These are phyloP conservation scores for Cyclotella baltica DNA, from an alignment of 108 stramenopile genomes.

Conservation along the genomic window DNA sequence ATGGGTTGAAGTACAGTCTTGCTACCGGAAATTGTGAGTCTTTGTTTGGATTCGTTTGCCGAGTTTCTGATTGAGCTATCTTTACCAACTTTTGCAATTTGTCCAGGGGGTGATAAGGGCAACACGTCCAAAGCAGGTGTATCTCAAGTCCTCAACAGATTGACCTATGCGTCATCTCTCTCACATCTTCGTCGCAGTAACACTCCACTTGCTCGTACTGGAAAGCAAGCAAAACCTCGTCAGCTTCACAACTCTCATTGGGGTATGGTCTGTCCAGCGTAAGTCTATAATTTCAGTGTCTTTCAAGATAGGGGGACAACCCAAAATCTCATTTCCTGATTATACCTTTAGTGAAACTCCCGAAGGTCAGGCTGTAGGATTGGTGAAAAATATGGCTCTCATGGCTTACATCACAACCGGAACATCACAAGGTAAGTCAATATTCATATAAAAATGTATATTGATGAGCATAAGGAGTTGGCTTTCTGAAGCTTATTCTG, in stretches of 20 bases:
- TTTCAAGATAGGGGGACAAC: too few relatives aligned
- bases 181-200: conserved; percentile 98
- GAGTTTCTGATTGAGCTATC: not conserved
- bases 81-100: conserved; percentile 1
- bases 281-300: too few relatives aligned
- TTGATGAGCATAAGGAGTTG: too few relatives aligned
- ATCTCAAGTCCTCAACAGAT: conserved; percentile 97
- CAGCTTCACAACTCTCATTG: conserved; percentile 99
- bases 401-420: conserved; percentile 98
- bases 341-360: too few relatives aligned
- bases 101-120: conserved; percentile 92
- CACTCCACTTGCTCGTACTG: conserved; percentile 97
- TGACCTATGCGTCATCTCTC: conserved; percentile 97
- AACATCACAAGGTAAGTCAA: conserved; percentile 61
- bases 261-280: conserved; percentile 98
- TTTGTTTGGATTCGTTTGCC: conserved; percentile 7
- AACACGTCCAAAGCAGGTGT: conserved; percentile 95
- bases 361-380: conserved; percentile 97
- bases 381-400: conserved; percentile 96
- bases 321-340: too few relatives aligned
- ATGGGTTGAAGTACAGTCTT: conserved; percentile 96
- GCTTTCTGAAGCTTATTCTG: too few relatives aligned
- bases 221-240: conserved; percentile 98
- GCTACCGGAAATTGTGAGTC: conserved; percentile 99
- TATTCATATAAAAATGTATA: not conserved